Base-by-base conservation (phyloP, 2,329 filamentous ascomycete species). In the Monilinia vaccinii-corymbosi region DNA sequence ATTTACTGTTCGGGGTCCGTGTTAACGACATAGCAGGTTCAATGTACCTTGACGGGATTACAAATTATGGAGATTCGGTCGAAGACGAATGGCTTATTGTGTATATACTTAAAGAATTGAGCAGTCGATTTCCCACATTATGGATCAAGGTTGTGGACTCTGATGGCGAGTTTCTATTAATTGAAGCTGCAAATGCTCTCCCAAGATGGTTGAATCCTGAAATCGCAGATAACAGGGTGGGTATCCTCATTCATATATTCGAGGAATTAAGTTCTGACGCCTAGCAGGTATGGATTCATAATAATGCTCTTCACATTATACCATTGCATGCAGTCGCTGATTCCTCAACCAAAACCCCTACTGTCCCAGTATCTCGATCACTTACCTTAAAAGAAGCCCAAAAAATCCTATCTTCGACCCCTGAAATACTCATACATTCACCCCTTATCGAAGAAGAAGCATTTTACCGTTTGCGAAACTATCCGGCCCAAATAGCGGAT, bases 31-130 rank as follows among this genome's bases (percentile, higher is more conserved):
- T 42, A 25, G 18, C 45, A 81, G 81, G 79, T 1, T 70, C 83
- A 10, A 70, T 78, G n/a, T 85, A 86, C 64, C 80, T 99, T 7
- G 81, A 84, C 64, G 93, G 93, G 23, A 78, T 79, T 56, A 94
- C 91, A 0, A 89, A 93, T 71, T 97, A 91, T 69, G 92, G 93
- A 10, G 95, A 99, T 73, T 94, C 91, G 0, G 86, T 97, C 4
- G 93, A 96, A 70, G 94, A 99, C 68, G 95, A 99, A 76, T 99
- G 94, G 95, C 81, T 97, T 7, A 86, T 97, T 62, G 92, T 97
- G 23, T 96, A 92, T 74, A 76, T 97, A 6, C 78, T 99, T 34
- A 84, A 89, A 48, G 87, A 96, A 74, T 76, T 97, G 67, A 92
- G 87, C 67, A 88, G 80, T 66, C 79, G 81, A 42, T 89, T 89